Evolutionary conservation across 176 grass and related monocot species (phyloP).

Genomic region (Elymus sibiricus): DNA sequence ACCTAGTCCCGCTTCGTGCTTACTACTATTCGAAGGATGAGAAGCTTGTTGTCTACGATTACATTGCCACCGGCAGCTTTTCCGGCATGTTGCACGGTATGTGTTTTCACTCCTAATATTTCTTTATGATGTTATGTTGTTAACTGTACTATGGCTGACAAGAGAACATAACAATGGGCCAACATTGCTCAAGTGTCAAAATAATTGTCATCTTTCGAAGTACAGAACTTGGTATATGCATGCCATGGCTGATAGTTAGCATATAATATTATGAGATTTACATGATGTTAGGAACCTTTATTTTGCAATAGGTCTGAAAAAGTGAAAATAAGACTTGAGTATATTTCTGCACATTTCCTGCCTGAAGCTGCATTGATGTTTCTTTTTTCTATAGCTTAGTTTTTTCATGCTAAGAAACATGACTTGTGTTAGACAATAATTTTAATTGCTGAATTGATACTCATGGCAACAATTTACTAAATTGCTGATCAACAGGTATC

Average conservation of each 20-base stretch:
- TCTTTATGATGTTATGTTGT: neutral
- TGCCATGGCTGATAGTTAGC: neutral
- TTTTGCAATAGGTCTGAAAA: neutral
- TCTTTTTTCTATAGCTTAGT: slow-evolving; percentile 1
- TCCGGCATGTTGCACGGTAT: slow-evolving; percentile 89
- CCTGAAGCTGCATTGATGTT: slow-evolving; percentile 3
- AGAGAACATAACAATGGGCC: neutral
- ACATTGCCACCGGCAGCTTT: slow-evolving; percentile 57
- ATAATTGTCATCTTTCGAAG: neutral
- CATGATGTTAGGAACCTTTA: neutral
- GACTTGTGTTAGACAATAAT: neutral
- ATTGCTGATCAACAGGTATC: slow-evolving; percentile 43
- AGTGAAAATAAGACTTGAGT: neutral
- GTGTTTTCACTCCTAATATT: slow-evolving; percentile 13
- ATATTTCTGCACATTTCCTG: slow-evolving; percentile 11
- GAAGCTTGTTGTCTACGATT: slow-evolving; percentile 92
- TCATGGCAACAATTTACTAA: neutral
- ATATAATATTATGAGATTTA: neutral
- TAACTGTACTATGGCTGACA: neutral
- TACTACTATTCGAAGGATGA: slow-evolving; percentile 99
- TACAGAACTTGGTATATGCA: neutral
- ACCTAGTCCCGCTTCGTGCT: slow-evolving; percentile 70
- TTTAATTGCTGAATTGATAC: neutral
- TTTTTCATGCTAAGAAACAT: neutral
- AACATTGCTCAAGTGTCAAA: neutral